Evolutionary conservation across 352 stramenopile species (phyloP).

Genomic region (Globisporangium emineosum): DNA sequence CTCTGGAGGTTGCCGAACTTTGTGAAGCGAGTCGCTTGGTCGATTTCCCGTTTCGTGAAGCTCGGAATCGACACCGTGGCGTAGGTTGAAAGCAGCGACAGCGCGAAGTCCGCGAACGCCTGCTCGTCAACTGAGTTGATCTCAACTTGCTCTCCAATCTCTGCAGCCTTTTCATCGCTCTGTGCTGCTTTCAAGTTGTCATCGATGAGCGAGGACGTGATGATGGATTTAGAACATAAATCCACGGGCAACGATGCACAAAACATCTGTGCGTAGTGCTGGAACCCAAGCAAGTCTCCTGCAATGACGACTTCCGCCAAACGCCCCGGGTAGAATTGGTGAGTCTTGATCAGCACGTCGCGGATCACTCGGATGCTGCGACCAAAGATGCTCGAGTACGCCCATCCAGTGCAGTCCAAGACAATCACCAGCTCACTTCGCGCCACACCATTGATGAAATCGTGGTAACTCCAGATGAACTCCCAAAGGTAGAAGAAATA

Average conservation of each 20-base stretch:
- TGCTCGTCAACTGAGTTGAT: conserved; percentile 21
- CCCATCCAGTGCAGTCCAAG: conserved; percentile 28
- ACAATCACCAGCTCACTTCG: conserved; percentile 32
- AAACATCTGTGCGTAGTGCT: conserved; percentile 16
- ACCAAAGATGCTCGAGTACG: conserved; percentile 26
- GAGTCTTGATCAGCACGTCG: conserved; percentile 21
- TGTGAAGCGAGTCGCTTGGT: conserved; percentile 29
- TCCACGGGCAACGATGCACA: conserved; percentile 16
- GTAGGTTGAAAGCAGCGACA: conserved; percentile 24
- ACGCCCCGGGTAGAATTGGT: conserved; percentile 26
- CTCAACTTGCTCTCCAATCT: neutral
- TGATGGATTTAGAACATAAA: conserved; percentile 10
- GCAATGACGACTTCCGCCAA: conserved; percentile 23
- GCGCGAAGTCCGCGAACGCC: conserved; percentile 27
- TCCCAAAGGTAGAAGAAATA: conserved; percentile 47
- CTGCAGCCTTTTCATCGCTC: neutral
- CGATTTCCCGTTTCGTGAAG: conserved; percentile 33
- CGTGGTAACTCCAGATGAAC: conserved; percentile 46
- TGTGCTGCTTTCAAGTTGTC: neutral
- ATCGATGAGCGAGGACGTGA: neutral
- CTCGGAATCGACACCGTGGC: conserved; percentile 26
- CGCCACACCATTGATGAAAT: conserved; percentile 23
- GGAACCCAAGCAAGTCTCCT: conserved; percentile 10
- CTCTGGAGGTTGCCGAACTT: conserved; percentile 23
- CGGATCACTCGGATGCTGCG: conserved; percentile 26